Conservation (phyloP, 768 basidiomycete genomes). For the Rhodocollybia butyracea region DNA sequence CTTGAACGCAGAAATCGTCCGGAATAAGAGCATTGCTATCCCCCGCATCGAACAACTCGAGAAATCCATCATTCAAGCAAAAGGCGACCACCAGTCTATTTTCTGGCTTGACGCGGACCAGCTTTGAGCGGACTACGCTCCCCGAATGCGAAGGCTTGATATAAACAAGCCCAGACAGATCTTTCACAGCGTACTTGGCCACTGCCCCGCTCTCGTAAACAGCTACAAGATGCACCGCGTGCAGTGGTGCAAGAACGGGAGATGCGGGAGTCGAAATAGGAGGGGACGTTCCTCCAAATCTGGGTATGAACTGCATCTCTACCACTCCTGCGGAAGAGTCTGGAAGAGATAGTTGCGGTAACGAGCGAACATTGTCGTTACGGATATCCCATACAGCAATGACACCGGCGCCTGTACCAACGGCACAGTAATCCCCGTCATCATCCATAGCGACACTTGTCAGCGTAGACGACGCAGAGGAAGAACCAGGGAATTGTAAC, state of each 20-base stretch:
- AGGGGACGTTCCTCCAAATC: constrained; percentile 14
- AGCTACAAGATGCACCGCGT: constrained; percentile 36
- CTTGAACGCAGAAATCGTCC: constrained; percentile 47
- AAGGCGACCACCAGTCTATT: constrained; percentile 53
- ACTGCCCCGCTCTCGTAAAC: constrained; percentile 60
- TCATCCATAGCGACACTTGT: constrained; percentile 65
- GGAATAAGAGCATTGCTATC: constrained; percentile 38
- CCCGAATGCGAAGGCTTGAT: constrained; percentile 42
- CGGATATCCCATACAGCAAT: constrained; percentile 63
- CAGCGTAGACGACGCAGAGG: constrained; percentile 44
- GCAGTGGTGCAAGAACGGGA: constrained; percentile 23
- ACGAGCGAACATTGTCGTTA: constrained; percentile 30
- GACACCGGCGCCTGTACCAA: constrained; percentile 66
- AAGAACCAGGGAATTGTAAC: constrained; percentile 46
- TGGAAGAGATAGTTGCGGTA: constrained; percentile 39
- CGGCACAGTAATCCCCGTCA: constrained; percentile 59
- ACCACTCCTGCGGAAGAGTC: constrained; percentile 48
- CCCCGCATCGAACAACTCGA: constrained; percentile 58
- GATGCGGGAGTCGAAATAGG: constrained; percentile 28
- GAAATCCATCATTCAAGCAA: constrained; percentile 58
- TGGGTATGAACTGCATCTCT: constrained; percentile 46
- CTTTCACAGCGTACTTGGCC: constrained; percentile 47
- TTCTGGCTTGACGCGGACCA: constrained; percentile 47
- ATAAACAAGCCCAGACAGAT: constrained; percentile 29
- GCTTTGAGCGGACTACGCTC: constrained; percentile 42